A percentile compares a stretch with the other conserved stretches of the same genome.
Conservation (phyloP, 371 early-diverging fungal species). For the Syncephalastrum monosporum region DNA sequence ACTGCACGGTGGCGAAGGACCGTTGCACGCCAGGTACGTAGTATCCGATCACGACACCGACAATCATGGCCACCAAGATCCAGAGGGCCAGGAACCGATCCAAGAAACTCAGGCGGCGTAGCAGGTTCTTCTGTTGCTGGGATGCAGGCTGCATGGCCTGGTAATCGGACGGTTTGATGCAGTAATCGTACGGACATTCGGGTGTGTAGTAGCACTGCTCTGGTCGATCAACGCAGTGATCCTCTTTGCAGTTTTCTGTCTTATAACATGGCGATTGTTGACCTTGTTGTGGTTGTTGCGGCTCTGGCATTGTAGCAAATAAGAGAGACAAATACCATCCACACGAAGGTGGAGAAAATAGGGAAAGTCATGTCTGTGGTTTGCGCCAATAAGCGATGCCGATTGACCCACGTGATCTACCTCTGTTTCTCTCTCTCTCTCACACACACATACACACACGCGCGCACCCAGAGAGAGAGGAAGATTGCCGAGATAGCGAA, state of each 20-base stretch:
- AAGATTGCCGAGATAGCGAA: no score
- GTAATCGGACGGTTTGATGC: conserved; percentile 10
- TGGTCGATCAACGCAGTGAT: conserved; percentile 1
- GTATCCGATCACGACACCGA: conserved; percentile 70
- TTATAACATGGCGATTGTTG: no score
- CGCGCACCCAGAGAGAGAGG: no score
- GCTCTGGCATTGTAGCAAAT: no score
- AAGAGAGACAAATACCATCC: no score
- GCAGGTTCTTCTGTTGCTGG: conserved; percentile 5
- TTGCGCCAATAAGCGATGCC: no score
- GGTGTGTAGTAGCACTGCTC: conserved; percentile 10
- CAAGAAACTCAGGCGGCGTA: conserved; percentile 34
- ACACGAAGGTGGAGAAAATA: no score
- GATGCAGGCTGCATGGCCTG: neutral
- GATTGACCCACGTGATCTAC: no score
- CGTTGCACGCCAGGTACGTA: conserved; percentile 59
- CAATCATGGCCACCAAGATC: conserved; percentile 63
- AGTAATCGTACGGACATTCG: conserved; percentile 18
- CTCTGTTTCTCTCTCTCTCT: no score
- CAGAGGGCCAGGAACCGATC: conserved; percentile 57
- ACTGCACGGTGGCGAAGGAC: conserved; percentile 50
- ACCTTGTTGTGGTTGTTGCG: no score
- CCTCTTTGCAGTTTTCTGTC: neutral
- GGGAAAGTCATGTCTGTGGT: no score
- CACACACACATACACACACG: no score